Evolutionary conservation across 257 asterid species (phyloP).

Genomic region (Lantana camara): DNA sequence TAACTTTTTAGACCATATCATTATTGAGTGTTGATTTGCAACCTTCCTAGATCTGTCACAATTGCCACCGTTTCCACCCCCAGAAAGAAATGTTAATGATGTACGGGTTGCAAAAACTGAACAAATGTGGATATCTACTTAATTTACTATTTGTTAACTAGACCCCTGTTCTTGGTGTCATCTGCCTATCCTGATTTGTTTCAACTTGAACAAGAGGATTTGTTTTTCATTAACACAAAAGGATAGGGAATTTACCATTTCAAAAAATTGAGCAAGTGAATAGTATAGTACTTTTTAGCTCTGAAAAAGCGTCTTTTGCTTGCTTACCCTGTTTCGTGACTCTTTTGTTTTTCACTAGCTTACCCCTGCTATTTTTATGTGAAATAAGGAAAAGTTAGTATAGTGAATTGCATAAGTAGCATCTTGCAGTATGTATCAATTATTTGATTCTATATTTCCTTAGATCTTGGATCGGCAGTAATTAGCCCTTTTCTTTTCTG

Average conservation of each 20-base stretch:
- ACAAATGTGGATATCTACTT: neutral
- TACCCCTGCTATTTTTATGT: neutral
- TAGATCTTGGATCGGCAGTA: conserved; percentile 18
- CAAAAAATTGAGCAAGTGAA: conserved; percentile 15
- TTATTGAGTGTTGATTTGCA: conserved; percentile 5
- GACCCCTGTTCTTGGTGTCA: neutral
- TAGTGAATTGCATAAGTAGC: conserved; percentile 14
- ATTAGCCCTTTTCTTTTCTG: conserved; percentile 5
- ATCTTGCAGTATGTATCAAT: conserved; percentile 20
- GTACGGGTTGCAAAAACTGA: neutral
- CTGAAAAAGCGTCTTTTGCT: neutral
- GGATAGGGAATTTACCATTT: conserved; percentile 1
- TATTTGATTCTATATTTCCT: conserved; percentile 6
- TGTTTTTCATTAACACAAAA: conserved; percentile 3
- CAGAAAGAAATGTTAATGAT: neutral
- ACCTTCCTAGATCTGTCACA: conserved; percentile 9
- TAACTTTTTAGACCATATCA: neutral
- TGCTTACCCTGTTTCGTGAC: neutral
- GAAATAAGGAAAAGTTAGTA: neutral
- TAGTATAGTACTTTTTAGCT: neutral
- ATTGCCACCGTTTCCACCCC: neutral
- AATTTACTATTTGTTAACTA: neutral
- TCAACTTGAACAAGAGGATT: conserved; percentile 10
- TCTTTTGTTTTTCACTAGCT: neutral
- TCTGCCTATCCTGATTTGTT: neutral